Percentiles rank a stretch among this genome's conserved stretches.
phyloP scores from a whole-genome alignment of 129 eudicot species.

The Smallanthus sonchifolius region DNA sequence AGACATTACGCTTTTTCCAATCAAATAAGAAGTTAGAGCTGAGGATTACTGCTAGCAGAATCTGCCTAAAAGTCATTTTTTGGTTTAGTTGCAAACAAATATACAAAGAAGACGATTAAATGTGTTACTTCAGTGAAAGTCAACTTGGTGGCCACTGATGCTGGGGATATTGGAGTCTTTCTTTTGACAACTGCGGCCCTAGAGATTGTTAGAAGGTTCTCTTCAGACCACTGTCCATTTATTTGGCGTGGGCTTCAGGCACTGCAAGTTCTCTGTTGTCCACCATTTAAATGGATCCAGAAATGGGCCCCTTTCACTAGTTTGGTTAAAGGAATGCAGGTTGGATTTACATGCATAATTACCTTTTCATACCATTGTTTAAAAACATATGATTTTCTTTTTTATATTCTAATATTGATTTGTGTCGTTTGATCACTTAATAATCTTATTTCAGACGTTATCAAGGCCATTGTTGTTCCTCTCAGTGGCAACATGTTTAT shows the following conservation, averaged over 20 bases:
- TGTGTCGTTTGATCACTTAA: constrained; percentile 8
- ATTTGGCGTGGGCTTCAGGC: constrained; percentile 75
- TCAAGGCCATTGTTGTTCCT: constrained; percentile 72
- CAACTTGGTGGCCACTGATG: constrained; percentile 32
- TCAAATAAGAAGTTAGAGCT: constrained; percentile 37
- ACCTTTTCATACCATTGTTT: background rate
- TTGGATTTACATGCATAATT: constrained; percentile 18
- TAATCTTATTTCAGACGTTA: constrained; percentile 33
- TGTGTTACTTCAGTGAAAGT: constrained; percentile 47
- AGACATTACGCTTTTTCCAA: constrained; percentile 23
- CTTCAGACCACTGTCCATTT: constrained; percentile 57
- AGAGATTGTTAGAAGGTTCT: constrained; percentile 60
- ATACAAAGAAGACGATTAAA: constrained; percentile 41
- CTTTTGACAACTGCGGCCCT: constrained; percentile 53
- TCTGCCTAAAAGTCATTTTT: constrained; percentile 35
- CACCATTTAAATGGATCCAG: constrained; percentile 67
- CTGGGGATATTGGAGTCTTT: constrained; percentile 42
- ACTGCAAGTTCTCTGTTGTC: constrained; percentile 50
- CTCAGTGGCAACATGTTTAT: constrained; percentile 52
- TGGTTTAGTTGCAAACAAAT: constrained; percentile 39
- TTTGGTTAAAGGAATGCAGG: constrained; percentile 55
- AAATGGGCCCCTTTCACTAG: constrained; percentile 57
- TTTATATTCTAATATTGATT: background rate
- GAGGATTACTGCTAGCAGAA: constrained; percentile 24
- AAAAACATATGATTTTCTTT: background rate